phyloP scores from a whole-genome alignment of 2,329 filamentous ascomycete genomes.

The Colletotrichum musae region DNA sequence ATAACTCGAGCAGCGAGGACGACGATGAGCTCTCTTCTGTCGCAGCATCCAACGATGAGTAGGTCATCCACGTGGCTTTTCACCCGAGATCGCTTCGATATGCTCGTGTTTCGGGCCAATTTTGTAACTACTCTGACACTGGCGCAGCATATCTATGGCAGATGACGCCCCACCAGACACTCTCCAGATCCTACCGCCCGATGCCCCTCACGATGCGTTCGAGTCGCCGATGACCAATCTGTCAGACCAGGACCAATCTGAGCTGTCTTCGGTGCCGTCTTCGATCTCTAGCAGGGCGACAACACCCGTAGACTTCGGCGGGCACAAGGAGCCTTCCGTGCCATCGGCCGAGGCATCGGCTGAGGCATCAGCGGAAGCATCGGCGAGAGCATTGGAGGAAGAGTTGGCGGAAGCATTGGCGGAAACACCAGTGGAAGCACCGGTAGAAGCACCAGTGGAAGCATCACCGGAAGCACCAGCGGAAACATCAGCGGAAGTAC shows the following conservation, averaged over 20 bases:
- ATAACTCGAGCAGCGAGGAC: conserved; percentile 39
- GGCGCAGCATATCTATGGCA: conserved; percentile 18
- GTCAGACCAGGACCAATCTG: conserved; percentile 70
- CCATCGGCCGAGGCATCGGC: not conserved
- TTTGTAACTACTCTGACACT: conserved; percentile 3
- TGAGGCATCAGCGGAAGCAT: too few species aligned
- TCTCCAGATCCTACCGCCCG: conserved; percentile 24
- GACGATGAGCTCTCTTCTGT: conserved; percentile 40
- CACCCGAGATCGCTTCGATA: not conserved
- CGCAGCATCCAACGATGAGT: conserved; percentile 30
- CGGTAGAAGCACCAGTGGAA: too few species aligned
- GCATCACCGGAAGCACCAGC: too few species aligned
- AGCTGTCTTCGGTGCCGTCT: conserved; percentile 68
- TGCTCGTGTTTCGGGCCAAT: not conserved
- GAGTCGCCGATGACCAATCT: conserved; percentile 67
- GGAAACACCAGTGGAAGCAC: too few species aligned
- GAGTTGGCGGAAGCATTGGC: too few species aligned
- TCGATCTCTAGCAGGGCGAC: conserved; percentile 75
- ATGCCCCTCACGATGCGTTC: conserved; percentile 56
- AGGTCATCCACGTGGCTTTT: conserved; percentile 19
- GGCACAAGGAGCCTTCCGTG: conserved; percentile 37
- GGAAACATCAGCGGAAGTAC: too few species aligned
- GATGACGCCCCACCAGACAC: conserved; percentile 21
- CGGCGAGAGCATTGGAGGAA: too few species aligned
- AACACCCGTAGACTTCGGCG: conserved; percentile 66